A percentile compares a stretch with the other conserved stretches of the same genome.
These are phyloP conservation scores for Cenchrus americanus DNA, from an alignment of 176 grass and related monocot genomes.

Conservation along the genomic window DNA sequence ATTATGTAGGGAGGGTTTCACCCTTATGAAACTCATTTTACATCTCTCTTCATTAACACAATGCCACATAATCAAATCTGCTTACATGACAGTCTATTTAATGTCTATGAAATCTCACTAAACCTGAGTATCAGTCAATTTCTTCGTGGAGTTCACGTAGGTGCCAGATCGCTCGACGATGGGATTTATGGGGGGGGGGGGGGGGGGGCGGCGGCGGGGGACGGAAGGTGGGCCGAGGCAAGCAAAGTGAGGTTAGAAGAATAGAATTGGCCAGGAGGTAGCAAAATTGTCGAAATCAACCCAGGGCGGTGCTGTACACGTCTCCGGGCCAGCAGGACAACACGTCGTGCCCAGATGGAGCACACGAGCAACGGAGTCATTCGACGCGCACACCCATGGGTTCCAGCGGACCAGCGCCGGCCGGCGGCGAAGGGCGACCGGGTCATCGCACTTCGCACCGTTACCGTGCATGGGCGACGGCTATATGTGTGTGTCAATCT, in stretches of 20 bases:
- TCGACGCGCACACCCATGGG: background rate
- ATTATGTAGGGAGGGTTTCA: too few species aligned
- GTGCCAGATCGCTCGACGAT: too few species aligned
- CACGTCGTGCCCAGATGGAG: conserved; percentile 35
- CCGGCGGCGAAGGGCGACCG: background rate
- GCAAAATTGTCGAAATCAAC: background rate
- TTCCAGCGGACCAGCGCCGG: background rate
- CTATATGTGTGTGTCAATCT: background rate
- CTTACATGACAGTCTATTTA: too few species aligned
- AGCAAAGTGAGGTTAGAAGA: background rate
- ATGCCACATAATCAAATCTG: too few species aligned
- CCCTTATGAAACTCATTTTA: too few species aligned
- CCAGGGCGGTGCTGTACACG: background rate
- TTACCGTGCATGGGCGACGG: background rate
- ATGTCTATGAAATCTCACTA: too few species aligned
- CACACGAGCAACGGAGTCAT: background rate
- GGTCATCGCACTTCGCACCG: background rate
- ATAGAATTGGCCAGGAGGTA: background rate
- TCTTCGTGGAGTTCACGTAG: background rate
- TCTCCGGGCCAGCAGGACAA: background rate
- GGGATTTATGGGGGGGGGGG: too few species aligned
- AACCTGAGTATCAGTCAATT: too few species aligned
- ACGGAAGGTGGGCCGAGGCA: background rate
- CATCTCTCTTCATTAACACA: too few species aligned
- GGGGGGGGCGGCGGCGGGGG: too few species aligned